A percentile compares a stretch with the other conserved stretches of the same genome.
Conservation (phyloP, 257 asterid species). For the Solanum appendiculatum region DNA sequence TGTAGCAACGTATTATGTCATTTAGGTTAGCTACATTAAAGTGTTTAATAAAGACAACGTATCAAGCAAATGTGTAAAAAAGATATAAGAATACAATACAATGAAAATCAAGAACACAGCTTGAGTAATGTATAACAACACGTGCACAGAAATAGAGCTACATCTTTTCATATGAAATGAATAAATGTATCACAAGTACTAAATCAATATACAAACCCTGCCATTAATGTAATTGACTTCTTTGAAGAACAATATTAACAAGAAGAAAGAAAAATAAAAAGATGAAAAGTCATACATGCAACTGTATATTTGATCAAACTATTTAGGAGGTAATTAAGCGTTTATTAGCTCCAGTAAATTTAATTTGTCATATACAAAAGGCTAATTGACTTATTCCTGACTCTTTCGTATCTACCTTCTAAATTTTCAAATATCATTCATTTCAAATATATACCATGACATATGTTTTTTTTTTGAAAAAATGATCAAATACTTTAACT, state of each 20-base stretch:
- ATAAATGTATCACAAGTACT: neutral
- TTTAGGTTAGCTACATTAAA: neutral
- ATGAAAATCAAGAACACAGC: neutral
- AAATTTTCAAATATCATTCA: neutral
- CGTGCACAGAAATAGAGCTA: neutral
- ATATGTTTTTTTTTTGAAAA: too few relatives aligned
- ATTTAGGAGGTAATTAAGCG: neutral
- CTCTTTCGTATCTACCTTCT: neutral
- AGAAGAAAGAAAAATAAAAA: neutral
- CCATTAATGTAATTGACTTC: neutral
- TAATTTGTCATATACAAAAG: neutral
- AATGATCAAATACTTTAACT: too few relatives aligned
- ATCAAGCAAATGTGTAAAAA: neutral
- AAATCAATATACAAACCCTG: neutral
- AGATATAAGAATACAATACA: neutral
- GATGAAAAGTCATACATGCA: neutral
- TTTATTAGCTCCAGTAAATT: neutral
- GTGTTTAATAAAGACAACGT: too few relatives aligned
- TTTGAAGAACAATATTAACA: neutral
- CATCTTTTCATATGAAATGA: neutral
- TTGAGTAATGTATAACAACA: neutral
- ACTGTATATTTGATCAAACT: neutral
- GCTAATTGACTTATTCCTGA: neutral
- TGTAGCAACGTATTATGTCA: neutral
- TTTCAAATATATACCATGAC: too few relatives aligned